phyloP scores from a whole-genome alignment of 2,329 filamentous ascomycete species.

The Aureobasidium sp. region DNA sequence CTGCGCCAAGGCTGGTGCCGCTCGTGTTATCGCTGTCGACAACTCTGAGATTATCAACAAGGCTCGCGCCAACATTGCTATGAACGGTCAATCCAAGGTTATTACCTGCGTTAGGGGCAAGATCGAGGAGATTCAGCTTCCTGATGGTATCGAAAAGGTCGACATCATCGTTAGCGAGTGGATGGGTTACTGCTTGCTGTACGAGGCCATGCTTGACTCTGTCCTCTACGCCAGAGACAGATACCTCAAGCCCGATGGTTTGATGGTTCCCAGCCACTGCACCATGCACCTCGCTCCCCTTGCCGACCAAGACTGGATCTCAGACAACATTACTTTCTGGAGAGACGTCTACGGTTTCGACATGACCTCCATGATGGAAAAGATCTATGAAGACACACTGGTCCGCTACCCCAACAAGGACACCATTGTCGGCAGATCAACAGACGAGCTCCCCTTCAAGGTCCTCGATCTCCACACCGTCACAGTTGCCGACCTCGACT shows the following conservation, averaged over 20 bases:
- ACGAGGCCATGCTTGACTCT: constrained; percentile 92
- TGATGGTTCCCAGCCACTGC: constrained; percentile 80
- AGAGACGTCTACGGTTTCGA: constrained; percentile 89
- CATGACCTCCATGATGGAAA: constrained; percentile 81
- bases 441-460: constrained; percentile 55
- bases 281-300: constrained; percentile 77
- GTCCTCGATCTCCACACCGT: constrained; percentile 69
- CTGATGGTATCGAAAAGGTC: constrained; percentile 58
- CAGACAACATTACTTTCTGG: constrained; percentile 79
- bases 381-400: constrained; percentile 64
- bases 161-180: constrained; percentile 95
- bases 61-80: constrained; percentile 74
- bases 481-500: constrained; percentile 63
- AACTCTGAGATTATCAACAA: constrained; percentile 85
- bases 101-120: constrained; percentile 79
- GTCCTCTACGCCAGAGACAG: constrained; percentile 81
- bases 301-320: constrained; percentile 66
- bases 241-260: constrained; percentile 70
- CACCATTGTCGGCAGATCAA: constrained; percentile 45
- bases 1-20: constrained; percentile 81
- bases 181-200: constrained; percentile 94
- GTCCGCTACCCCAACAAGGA: constrained; percentile 27
- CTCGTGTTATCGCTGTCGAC: constrained; percentile 82
- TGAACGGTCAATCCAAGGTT: constrained; percentile 63
- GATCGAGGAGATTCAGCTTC: constrained; percentile 74